Conservation (phyloP, 345 rosid species). For the Hirschfeldia incana region DNA sequence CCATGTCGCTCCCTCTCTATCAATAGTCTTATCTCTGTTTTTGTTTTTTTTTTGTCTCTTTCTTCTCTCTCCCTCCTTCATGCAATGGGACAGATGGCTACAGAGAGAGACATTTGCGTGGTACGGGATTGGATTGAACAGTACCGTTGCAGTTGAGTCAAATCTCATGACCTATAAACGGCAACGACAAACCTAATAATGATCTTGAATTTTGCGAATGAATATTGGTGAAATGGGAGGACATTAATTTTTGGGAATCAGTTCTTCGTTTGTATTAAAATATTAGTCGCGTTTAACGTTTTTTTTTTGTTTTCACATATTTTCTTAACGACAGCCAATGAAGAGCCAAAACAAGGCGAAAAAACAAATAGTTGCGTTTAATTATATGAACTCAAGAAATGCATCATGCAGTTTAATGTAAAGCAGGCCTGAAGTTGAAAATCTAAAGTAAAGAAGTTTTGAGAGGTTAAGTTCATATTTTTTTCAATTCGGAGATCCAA, state of each 20-base stretch:
- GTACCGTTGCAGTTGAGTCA: slow-evolving; percentile 27
- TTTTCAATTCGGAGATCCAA: not conserved
- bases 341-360: not conserved
- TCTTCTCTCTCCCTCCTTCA: slow-evolving; percentile 24
- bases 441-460: too few relatives aligned
- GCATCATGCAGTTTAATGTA: not conserved
- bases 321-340: not conserved
- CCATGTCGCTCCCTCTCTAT: slow-evolving; percentile 26
- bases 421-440: not conserved
- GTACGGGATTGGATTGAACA: slow-evolving; percentile 20
- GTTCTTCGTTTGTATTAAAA: not conserved
- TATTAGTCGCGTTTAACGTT: not conserved
- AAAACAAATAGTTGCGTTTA: not conserved
- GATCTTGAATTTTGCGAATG: slow-evolving; percentile 14
- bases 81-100: slow-evolving; percentile 36
- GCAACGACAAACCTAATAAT: slow-evolving; percentile 32
- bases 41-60: slow-evolving; percentile 19
- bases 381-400: not conserved
- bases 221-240: slow-evolving; percentile 12
- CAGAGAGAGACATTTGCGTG: slow-evolving; percentile 27
- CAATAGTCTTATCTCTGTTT: slow-evolving; percentile 39
- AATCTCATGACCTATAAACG: slow-evolving; percentile 30
- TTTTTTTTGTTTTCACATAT: not conserved
- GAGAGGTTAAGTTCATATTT: not conserved
- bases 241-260: slow-evolving; percentile 12